Evolutionary conservation across 805 yeast genomes (phyloP).

Genomic region (Torulaspora indica): DNA sequence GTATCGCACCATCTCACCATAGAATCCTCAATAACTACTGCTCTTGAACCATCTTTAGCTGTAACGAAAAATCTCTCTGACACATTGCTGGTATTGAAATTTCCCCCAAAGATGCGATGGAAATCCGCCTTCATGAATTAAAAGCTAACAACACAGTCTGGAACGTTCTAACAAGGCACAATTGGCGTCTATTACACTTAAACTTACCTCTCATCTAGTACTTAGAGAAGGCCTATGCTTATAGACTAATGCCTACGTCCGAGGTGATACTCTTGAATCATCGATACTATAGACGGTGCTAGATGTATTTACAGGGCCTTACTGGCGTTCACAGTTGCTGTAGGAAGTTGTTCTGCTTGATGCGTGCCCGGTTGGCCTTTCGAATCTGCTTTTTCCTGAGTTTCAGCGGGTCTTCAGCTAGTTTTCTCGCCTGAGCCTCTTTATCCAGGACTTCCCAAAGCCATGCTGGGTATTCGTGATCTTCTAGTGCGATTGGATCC

Average conservation of each 20-base stretch:
- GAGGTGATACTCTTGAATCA: not conserved
- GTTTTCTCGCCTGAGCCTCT: constrained; percentile 50
- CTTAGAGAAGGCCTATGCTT: not conserved
- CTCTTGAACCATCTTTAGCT: constrained; percentile 15
- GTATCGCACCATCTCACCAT: constrained; percentile 22
- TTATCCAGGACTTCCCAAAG: constrained; percentile 79
- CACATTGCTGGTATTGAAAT: not conserved
- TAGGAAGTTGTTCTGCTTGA: constrained; percentile 73
- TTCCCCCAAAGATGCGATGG: constrained; percentile 13
- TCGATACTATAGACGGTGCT: constrained; percentile 2
- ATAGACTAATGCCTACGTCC: not conserved
- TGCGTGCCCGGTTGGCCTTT: constrained; percentile 58
- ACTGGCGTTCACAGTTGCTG: constrained; percentile 14
- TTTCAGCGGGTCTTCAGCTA: constrained; percentile 57
- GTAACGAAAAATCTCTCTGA: constrained; percentile 20
- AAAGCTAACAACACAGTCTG: not conserved
- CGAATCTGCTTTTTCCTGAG: constrained; percentile 68
- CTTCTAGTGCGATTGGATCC: constrained; percentile 84
- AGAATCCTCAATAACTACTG: constrained; percentile 20
- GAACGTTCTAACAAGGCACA: not conserved
- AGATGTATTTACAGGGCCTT: constrained; percentile 16
- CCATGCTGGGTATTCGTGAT: constrained; percentile 91
- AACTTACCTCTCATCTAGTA: not conserved
- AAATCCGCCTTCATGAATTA: constrained; percentile 6
- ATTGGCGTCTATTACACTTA: not conserved